Base-by-base conservation (phyloP, 805 yeast genomes). In the Candida namnaoensis region DNA sequence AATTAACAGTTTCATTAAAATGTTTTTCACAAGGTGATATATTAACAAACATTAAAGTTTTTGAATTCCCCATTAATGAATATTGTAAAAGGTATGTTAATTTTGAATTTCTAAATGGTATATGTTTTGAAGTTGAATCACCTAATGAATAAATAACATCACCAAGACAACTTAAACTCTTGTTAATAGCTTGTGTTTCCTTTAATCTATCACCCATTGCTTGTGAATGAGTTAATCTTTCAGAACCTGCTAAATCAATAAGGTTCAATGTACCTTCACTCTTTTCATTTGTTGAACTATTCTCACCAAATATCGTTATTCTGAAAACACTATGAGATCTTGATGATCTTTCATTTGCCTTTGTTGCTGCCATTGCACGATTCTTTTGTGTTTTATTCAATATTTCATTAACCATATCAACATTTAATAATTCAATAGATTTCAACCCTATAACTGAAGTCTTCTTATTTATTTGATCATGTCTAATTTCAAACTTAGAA, bases 221-320 rank as follows among this genome's bases (percentile, higher is more conserved):
- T 52, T 80, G 84, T 0, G 96, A 84, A 14, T 75, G 71, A 9
- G 80, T 60, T 13, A 90, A 66, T 43, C 98, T 69, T 64, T 91
- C 99, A 0, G 96, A 87, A 2, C 99, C 99, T 0, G 99, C 99
- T 42, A 91, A 67, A 62, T 91, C 99, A 38, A 93, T 79, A 41
- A 91, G 64, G 54, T 91, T 90, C 43, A 91, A 65, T 2, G 75
- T 70, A 10, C 96, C 93, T 13, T 62, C 52, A 2, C 72, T 59
- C 1, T 47, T 44, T 27, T 74, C 75, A 0, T 76, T 74, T 0
- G 82, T 76, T 9, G 53, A 51, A 2, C 47, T 15, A 52, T 85
- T 78, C 4, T 38, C 40, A 0, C 96, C 95, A 2, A 56, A 43
- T 12, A 91, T 63, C 14, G 69, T 63, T 3, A 93, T 65, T 10